Conservation (phyloP, 331 rosid genomes). For the Malus hybrid region DNA sequence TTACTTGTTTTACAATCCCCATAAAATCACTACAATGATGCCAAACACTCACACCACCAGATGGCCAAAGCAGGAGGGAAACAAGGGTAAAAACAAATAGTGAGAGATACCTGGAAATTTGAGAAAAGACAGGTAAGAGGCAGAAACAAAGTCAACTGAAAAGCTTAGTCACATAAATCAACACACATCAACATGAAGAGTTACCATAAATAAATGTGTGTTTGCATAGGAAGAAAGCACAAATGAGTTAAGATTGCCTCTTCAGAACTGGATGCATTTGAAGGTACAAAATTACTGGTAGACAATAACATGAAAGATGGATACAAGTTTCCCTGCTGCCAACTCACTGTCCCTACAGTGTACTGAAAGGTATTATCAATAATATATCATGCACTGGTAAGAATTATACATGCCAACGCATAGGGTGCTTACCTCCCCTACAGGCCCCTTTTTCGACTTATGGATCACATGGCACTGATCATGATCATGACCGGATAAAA, state of each 20-base stretch:
- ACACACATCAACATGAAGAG: constrained; percentile 6
- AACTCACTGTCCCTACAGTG: constrained; percentile 78
- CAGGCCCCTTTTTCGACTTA: constrained; percentile 38
- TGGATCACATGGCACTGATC: constrained; percentile 71
- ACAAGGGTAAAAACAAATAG: constrained; percentile 52
- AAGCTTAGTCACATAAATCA: background rate
- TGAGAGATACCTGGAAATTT: constrained; percentile 51
- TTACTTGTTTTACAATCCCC: constrained; percentile 24
- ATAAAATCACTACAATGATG: constrained; percentile 29
- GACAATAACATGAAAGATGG: constrained; percentile 88
- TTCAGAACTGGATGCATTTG: constrained; percentile 40
- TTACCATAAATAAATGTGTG: constrained; percentile 66
- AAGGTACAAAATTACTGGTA: constrained; percentile 36
- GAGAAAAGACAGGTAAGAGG: constrained; percentile 3
- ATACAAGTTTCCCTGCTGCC: constrained; percentile 84
- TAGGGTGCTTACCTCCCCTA: constrained; percentile 54
- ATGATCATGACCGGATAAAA: constrained; percentile 91
- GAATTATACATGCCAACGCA: constrained; percentile 12
- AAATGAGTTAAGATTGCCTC: constrained; percentile 46
- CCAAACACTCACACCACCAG: constrained; percentile 49
- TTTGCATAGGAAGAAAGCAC: constrained; percentile 74
- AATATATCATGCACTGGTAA: constrained; percentile 13
- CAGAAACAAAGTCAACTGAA: background rate
- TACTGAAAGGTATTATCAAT: constrained; percentile 57
- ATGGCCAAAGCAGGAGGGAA: constrained; percentile 60